Evolutionary conservation across 116 monocot genomes (phyloP).

Genomic region (Dioscorea cayenensis): DNA sequence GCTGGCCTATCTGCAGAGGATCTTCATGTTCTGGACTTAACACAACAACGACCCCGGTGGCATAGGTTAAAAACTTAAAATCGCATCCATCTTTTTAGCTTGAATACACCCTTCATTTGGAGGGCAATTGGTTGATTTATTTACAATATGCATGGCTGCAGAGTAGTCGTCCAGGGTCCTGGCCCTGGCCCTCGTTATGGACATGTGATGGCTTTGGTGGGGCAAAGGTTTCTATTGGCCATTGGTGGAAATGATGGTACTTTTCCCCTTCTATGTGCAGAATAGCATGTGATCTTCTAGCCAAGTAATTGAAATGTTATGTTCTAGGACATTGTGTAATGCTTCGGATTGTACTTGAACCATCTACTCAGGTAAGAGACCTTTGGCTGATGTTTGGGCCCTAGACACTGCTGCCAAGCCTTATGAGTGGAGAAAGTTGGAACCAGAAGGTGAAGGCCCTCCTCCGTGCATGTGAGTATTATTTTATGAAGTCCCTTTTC

Average conservation of each 20-base stretch:
- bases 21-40: constrained; percentile 97
- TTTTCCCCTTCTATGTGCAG: constrained; percentile 1
- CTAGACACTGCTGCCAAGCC: constrained; percentile 94
- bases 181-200: constrained; percentile 99
- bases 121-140: not conserved
- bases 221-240: constrained; percentile 90
- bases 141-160: constrained; percentile 11
- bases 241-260: constrained; percentile 99
- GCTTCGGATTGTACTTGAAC: not conserved
- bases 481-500: not conserved
- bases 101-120: not conserved
- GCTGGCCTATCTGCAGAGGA: constrained; percentile 98
- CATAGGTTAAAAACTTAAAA: constrained; percentile 54
- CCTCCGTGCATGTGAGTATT: constrained; percentile 97
- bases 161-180: constrained; percentile 99
- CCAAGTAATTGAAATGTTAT: not conserved
- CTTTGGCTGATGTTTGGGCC: constrained; percentile 92
- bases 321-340: not conserved
- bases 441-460: constrained; percentile 99
- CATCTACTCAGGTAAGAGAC: constrained; percentile 67
- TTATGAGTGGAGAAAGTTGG: constrained; percentile 99
- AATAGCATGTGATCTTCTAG: not conserved
- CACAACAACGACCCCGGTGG: constrained; percentile 97
- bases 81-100: not conserved
- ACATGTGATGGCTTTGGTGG: constrained; percentile 99